Base-by-base conservation (phyloP, 139 green algal genomes). In the Chlamydomonas asymmetrica region DNA sequence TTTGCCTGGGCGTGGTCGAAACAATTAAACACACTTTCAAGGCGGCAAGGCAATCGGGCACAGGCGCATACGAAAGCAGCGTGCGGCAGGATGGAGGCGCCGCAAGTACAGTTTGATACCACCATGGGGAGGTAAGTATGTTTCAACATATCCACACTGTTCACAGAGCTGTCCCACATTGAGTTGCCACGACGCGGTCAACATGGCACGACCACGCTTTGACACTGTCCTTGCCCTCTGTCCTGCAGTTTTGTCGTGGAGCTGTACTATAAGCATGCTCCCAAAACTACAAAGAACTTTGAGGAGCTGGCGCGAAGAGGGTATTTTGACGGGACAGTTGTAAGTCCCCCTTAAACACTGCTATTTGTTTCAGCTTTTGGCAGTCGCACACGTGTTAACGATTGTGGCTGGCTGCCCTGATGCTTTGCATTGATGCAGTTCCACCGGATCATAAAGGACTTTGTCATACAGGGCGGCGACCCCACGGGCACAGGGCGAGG, bases 401-500 rank as follows among this genome's bases (percentile, higher is more conserved):
- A 49, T 70, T 32, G 48, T 56, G 48, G 48, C 48, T 56, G 48
- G 65, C 65, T 37, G 37, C 7, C 65, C 40, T 10, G 16, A 8
- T 16, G 7, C 6, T 35, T 56, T 4, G 35, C 3, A 5, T 79
- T 1, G 37, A 0, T 18, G 52, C 79, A 90, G 78, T 92, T 91
- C 64, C 87, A 92, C 60, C 74, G 87, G 31, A 90, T 92, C 62
- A 91, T 92, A 38, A 71, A 62, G 2, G 87, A 91, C 75, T 92
- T 92, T 68, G 87, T 89, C 10, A 41, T 74, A 34, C 88, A 96
- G 80, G 96, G 94, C 3, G 96, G 96, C 4, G 96, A 99, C 72
- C 96, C 96, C 0, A 98, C 95, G 9, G 96, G 96, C 20, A 99
- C 92, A 7, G 96, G 96, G 16, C 91, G 82, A 34, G 96, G 96